Evolutionary conservation across 164 flowering plant species (phyloP).

Genomic region (Nymphaea thermarum): DNA sequence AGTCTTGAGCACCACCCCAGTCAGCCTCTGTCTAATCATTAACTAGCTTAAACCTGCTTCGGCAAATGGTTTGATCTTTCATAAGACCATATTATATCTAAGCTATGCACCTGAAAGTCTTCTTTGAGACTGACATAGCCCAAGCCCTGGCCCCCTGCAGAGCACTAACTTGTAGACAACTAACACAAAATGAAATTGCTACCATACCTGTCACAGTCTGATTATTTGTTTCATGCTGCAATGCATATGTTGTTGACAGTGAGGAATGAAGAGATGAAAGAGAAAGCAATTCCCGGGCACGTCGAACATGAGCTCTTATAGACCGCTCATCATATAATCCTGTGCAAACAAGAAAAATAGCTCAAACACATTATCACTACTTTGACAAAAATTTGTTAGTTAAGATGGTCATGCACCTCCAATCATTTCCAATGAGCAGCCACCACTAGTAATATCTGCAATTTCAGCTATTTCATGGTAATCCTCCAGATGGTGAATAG

Average conservation of each 20-base stretch:
- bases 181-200: background rate
- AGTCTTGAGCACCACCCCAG: too few species aligned
- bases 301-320: constrained; percentile 85
- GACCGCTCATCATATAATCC: constrained; percentile 95
- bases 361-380: background rate
- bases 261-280: constrained; percentile 77
- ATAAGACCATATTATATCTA: too few species aligned
- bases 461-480: constrained; percentile 93
- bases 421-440: constrained; percentile 92
- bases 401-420: constrained; percentile 33
- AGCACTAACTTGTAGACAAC: background rate
- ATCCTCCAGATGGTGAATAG: constrained; percentile 75
- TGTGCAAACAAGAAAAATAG: constrained; percentile 16
- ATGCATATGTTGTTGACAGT: constrained; percentile 78
- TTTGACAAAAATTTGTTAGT: background rate
- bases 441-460: constrained; percentile 85
- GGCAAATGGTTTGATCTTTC: too few species aligned
- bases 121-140: too few species aligned
- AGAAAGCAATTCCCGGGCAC: constrained; percentile 82
- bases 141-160: too few species aligned
- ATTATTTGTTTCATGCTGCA: constrained; percentile 62
- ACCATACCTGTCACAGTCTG: constrained; percentile 24
- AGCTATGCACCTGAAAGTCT: too few species aligned
- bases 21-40: too few species aligned
- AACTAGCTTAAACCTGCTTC: too few species aligned